phyloP scores from a whole-genome alignment of 352 stramenopile genomes.

The Phytopythium boreale region DNA sequence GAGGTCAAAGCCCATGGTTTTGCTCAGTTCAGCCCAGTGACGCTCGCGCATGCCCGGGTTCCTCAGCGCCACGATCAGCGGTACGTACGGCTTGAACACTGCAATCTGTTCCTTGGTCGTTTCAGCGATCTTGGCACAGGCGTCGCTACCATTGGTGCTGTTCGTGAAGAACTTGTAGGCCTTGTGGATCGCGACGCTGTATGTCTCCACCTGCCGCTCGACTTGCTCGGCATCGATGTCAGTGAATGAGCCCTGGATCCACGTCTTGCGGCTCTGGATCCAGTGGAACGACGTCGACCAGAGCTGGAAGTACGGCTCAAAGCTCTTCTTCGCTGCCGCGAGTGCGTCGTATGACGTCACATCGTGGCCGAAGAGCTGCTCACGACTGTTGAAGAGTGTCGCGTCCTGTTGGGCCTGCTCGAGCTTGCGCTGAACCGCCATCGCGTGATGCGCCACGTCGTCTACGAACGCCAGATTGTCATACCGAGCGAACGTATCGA shows the following conservation, averaged over 20 bases:
- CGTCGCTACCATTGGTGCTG: constrained; percentile 61
- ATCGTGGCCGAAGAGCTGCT: constrained; percentile 88
- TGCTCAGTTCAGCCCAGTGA: constrained; percentile 92
- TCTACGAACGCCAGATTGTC: constrained; percentile 88
- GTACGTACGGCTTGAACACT: constrained; percentile 92
- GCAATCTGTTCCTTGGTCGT: constrained; percentile 92
- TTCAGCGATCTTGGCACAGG: constrained; percentile 87
- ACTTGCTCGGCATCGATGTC: constrained; percentile 92
- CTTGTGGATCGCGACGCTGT: constrained; percentile 88
- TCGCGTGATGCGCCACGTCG: constrained; percentile 82
- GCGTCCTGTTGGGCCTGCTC: constrained; percentile 89
- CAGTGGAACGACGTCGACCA: constrained; percentile 91
- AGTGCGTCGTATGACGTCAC: constrained; percentile 90
- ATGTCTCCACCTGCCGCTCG: constrained; percentile 86
- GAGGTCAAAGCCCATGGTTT: constrained; percentile 68
- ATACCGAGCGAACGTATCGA: constrained; percentile 86
- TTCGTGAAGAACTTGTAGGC: constrained; percentile 92
- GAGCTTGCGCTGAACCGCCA: constrained; percentile 86
- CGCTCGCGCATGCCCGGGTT: constrained; percentile 92
- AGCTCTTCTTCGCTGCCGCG: constrained; percentile 87
- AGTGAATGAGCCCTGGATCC: constrained; percentile 90
- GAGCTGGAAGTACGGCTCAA: constrained; percentile 93
- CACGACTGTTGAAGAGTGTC: constrained; percentile 91
- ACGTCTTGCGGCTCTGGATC: constrained; percentile 90
- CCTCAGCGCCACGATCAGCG: constrained; percentile 87